Conservation (phyloP, 139 green algal genomes). For the Eudorina sp. region DNA sequence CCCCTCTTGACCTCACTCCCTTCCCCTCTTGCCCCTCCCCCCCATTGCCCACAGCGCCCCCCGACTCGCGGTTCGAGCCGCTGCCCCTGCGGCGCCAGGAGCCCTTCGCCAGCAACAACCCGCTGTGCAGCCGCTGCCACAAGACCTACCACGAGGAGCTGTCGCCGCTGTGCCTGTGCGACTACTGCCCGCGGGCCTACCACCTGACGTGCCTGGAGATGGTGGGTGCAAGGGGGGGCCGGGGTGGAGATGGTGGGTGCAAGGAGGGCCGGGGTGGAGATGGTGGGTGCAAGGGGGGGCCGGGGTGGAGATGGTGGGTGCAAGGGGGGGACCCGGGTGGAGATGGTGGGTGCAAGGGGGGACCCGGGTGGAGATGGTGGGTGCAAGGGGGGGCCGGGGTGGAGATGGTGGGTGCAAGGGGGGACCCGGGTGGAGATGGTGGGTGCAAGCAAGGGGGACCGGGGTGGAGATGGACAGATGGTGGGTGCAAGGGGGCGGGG, state of each 20-base stretch:
- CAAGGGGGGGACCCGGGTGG: too few relatives aligned
- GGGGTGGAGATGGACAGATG: conserved; percentile 31
- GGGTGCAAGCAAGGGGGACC: not conserved
- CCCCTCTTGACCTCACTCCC: not conserved
- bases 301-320: too few relatives aligned
- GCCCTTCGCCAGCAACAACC: conserved; percentile 50
- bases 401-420: too few relatives aligned
- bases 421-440: conserved; percentile 56
- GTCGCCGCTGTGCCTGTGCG: conserved; percentile 65
- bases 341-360: not conserved
- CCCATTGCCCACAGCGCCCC: not conserved
- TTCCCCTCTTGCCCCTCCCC: not conserved
- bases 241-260: too few relatives aligned
- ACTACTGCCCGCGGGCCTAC: conserved; percentile 68
- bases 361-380: not conserved
- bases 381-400: not conserved
- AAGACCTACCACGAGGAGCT: conserved; percentile 56
- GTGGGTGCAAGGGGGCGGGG: not conserved
- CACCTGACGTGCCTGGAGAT: conserved; percentile 69
- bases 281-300: not conserved
- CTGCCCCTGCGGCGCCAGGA: conserved; percentile 34
- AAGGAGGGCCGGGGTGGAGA: too few relatives aligned
- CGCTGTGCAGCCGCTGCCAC: conserved; percentile 50
- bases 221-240: not conserved
- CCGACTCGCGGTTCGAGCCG: conserved; percentile 42